These are phyloP conservation scores for Elsinoe ampelina DNA, from an alignment of 2,329 filamentous ascomycete species.

Conservation along the genomic window DNA sequence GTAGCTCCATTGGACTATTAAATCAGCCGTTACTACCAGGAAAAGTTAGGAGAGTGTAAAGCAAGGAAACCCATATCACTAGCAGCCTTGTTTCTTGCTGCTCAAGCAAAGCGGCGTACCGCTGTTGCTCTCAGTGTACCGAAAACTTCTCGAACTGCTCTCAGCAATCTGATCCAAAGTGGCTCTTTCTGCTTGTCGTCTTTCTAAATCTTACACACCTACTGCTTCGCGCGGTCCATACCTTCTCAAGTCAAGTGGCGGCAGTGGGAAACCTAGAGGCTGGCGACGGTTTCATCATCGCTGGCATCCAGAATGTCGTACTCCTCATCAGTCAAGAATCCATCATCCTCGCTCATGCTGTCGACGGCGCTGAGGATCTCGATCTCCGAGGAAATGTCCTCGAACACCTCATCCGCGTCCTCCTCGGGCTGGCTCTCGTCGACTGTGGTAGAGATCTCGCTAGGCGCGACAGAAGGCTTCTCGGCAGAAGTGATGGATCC, in stretches of 20 bases:
- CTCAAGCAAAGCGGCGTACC: not conserved
- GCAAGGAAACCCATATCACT: not conserved
- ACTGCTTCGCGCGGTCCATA: no score
- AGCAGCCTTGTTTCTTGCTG: not conserved
- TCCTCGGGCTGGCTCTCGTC: constrained; percentile 20
- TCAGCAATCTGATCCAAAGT: constrained; percentile 5
- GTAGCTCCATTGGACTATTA: not conserved
- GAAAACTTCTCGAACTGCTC: not conserved
- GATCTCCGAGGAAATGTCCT: constrained; percentile 46
- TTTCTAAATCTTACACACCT: not conserved
- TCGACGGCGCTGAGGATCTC: constrained; percentile 41
- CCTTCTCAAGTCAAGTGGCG: no score
- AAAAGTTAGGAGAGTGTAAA: constrained; percentile 1
- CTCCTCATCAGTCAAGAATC: constrained; percentile 93
- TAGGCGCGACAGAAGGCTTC: not conserved
- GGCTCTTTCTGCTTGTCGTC: not conserved
- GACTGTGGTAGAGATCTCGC: constrained; percentile 11
- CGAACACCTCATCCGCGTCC: constrained; percentile 31
- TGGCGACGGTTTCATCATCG: constrained; percentile 59
- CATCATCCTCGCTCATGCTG: constrained; percentile 57
- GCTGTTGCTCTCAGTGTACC: not conserved
- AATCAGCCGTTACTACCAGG: not conserved
- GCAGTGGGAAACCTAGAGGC: not conserved
- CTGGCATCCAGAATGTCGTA: constrained; percentile 95
- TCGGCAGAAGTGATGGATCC: constrained; percentile 37